A percentile compares a stretch with the other conserved stretches of the same genome.
phyloP scores from a whole-genome alignment of 768 basidiomycete species.

The Suillus fuscotomentosus region DNA sequence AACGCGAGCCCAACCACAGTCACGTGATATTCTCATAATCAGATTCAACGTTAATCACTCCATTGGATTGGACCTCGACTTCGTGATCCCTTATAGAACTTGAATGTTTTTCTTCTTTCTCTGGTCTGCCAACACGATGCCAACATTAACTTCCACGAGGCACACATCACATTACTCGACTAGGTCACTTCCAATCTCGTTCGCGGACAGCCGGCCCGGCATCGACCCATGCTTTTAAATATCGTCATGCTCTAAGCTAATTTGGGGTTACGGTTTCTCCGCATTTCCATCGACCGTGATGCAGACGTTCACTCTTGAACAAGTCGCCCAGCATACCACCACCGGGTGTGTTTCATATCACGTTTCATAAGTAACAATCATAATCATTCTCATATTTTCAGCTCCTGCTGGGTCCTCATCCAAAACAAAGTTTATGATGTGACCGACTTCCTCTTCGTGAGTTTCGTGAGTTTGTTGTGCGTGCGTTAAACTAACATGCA shows the following conservation, averaged over 20 bases:
- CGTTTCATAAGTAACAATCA: slow-evolving; percentile 7
- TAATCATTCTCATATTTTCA: slow-evolving; percentile 21
- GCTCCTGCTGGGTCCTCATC: slow-evolving; percentile 86
- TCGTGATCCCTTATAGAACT: not conserved
- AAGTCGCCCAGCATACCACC: slow-evolving; percentile 62
- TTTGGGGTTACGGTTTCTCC: not conserved
- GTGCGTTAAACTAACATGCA: slow-evolving; percentile 6
- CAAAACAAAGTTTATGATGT: slow-evolving; percentile 82
- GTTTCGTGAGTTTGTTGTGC: slow-evolving; percentile 8
- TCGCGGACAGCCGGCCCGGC: slow-evolving; percentile 2
- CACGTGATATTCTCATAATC: slow-evolving; percentile 31
- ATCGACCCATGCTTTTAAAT: slow-evolving; percentile 5
- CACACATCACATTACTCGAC: not conserved
- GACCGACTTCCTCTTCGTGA: slow-evolving; percentile 70
- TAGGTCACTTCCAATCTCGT: not conserved
- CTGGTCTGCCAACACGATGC: not conserved
- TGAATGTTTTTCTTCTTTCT: not conserved
- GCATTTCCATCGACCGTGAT: slow-evolving; percentile 15
- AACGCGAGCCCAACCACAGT: slow-evolving; percentile 44
- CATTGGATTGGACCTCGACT: not conserved
- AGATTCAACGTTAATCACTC: not conserved
- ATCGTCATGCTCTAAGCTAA: not conserved
- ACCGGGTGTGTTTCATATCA: slow-evolving; percentile 36
- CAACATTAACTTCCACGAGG: not conserved
- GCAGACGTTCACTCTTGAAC: slow-evolving; percentile 47